phyloP scores from a whole-genome alignment of 1,139 yeast genomes.

The Suhomyces bribrorum region DNA sequence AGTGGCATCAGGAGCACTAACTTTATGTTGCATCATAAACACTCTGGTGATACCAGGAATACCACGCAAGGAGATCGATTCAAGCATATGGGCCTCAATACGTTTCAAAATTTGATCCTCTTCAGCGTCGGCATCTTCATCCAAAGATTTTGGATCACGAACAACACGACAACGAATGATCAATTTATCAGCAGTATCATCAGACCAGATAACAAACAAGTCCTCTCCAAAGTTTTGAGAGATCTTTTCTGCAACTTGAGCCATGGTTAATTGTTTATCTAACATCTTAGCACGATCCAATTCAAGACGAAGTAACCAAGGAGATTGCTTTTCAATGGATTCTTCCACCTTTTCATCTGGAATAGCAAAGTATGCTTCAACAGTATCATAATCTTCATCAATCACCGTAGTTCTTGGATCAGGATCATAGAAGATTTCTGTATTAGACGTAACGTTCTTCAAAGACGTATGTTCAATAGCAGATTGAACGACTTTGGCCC shows the following conservation, averaged over 20 bases:
- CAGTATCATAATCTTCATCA: conserved; percentile 95
- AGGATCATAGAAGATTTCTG: conserved; percentile 96
- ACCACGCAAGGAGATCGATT: conserved; percentile 93
- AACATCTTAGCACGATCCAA: conserved; percentile 98
- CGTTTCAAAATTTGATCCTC: conserved; percentile 96
- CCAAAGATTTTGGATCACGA: conserved; percentile 91
- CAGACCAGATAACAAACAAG: conserved; percentile 97
- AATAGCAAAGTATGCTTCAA: conserved; percentile 94
- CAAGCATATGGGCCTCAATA: conserved; percentile 95
- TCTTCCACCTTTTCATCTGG: conserved; percentile 98
- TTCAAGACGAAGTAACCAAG: conserved; percentile 96
- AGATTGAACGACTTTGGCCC: conserved; percentile 92
- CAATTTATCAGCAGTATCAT: conserved; percentile 96
- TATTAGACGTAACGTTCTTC: conserved; percentile 93
- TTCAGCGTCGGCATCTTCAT: conserved; percentile 92
- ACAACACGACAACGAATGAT: conserved; percentile 98
- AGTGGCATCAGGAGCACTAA: conserved; percentile 70
- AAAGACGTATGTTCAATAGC: conserved; percentile 96
- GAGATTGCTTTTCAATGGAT: conserved; percentile 89
- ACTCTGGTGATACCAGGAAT: conserved; percentile 92
- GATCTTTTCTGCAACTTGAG: conserved; percentile 96
- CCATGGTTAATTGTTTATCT: conserved; percentile 96
- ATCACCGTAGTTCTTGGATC: conserved; percentile 96
- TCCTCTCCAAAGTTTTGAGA: conserved; percentile 93
- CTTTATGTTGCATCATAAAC: conserved; percentile 91